A percentile compares a stretch with the other conserved stretches of the same genome.
These are phyloP conservation scores for Phytophthora podocarpi DNA, from an alignment of 352 stramenopile genomes.

Conservation along the genomic window DNA sequence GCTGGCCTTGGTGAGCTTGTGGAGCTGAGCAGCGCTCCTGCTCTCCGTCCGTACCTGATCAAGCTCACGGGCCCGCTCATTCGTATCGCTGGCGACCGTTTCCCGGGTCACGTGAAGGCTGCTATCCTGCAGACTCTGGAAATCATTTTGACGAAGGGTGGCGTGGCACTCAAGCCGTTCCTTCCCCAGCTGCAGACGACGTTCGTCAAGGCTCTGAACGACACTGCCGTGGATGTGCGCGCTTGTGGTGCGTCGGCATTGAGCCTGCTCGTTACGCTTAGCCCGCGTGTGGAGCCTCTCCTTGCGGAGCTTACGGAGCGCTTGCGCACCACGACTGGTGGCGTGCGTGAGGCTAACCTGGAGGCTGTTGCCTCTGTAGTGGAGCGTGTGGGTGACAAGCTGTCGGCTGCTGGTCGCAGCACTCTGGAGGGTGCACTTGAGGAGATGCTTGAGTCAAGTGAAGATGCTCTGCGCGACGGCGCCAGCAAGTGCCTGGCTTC, in stretches of 20 bases:
- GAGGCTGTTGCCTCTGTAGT: conserved; percentile 72
- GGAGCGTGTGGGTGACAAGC: conserved; percentile 68
- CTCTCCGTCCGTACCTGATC: conserved; percentile 97
- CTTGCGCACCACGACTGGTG: conserved; percentile 60
- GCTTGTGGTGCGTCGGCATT: conserved; percentile 91
- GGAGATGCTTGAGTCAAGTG: conserved; percentile 64
- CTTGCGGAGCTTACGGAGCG: conserved; percentile 95
- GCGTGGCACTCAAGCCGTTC: conserved; percentile 98
- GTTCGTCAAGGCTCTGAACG: conserved; percentile 99
- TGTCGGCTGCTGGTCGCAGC: conserved; percentile 55
- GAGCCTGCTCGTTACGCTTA: conserved; percentile 93
- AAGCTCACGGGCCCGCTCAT: conserved; percentile 98
- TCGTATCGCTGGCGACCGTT: conserved; percentile 99
- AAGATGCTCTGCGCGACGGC: conserved; percentile 69
- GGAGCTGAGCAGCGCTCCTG: conserved; percentile 83
- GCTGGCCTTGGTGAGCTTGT: conserved; percentile 97
- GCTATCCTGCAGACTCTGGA: conserved; percentile 97
- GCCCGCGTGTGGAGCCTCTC: conserved; percentile 95
- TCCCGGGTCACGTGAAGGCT: conserved; percentile 97
- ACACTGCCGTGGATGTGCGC: conserved; percentile 94
- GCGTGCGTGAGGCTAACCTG: conserved; percentile 82
- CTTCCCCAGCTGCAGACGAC: conserved; percentile 99
- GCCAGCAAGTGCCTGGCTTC: conserved; percentile 73
- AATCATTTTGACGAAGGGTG: conserved; percentile 97
- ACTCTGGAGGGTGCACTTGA: conserved; percentile 67